Percentiles rank a stretch among this genome's conserved stretches.
Conservation (phyloP, 176 grass and related monocot species). For the Oryza meyeriana region DNA sequence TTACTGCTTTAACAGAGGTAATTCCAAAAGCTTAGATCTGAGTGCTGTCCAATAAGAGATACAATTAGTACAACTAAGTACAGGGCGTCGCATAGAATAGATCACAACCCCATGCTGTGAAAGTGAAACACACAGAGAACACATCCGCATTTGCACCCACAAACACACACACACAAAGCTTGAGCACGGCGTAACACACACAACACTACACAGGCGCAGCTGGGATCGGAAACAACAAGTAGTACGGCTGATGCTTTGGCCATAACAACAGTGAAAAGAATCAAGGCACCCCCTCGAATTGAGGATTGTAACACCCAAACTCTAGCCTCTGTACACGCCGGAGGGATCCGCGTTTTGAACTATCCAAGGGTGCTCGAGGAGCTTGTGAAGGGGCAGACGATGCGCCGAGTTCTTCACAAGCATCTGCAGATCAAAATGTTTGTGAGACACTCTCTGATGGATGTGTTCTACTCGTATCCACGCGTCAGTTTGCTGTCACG, state of each 20-base stretch:
- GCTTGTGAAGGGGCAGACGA: constrained; percentile 68
- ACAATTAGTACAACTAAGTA: constrained; percentile 17
- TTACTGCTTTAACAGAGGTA: no score
- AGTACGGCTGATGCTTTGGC: background rate
- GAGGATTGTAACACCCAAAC: background rate
- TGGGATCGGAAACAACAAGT: background rate
- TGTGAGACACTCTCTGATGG: background rate
- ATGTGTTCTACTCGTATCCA: background rate
- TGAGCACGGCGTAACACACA: background rate
- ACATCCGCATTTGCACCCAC: background rate
- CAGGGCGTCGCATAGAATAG: background rate
- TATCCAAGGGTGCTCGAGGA: constrained; percentile 94
- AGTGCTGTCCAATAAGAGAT: constrained; percentile 8
- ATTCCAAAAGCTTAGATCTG: background rate
- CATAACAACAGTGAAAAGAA: constrained; percentile 21
- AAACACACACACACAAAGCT: background rate
- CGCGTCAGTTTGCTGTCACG: background rate
- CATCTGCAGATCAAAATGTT: constrained; percentile 54
- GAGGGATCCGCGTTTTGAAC: constrained; percentile 87
- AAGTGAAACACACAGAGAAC: background rate
- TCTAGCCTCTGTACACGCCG: constrained; percentile 60
- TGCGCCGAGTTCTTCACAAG: constrained; percentile 66
- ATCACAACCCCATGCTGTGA: background rate
- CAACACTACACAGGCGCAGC: background rate
- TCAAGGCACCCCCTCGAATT: background rate